Base-by-base conservation (phyloP, 129 eudicot genomes). In the Solidago caesia region DNA sequence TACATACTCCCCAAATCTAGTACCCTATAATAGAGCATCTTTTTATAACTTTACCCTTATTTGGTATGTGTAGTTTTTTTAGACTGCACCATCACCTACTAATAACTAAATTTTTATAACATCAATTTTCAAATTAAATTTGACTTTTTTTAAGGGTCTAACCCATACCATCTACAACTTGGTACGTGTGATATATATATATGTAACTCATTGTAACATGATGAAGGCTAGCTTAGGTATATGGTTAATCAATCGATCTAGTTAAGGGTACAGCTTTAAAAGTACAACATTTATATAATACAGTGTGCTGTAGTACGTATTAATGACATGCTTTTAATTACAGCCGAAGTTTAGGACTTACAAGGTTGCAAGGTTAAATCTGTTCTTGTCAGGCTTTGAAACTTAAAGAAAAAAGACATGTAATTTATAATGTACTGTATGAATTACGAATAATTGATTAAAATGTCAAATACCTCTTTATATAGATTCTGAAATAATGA, bases 1-100 rank as follows among this genome's bases (percentile, higher is more conserved):
- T 67, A 74, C 85, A 79, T 73, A 74, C 83, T 85, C 73, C 76
- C 84, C 81, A 79, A 62, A 85, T 82, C 89, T 76, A 85, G 73
- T 49, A 82, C 69, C 80, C 89, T 87, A 82, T 29, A 70, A 55
- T 62, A 79, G 47, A 53, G 68, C 77, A 77, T 70, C 87, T 71
- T 77, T 60, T 41, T 64, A 3, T 68, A 67, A 80, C 72, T 74
- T 71, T 81, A 70, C 64, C 81, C 73, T 77, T 73, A 73, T 77
- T 44, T 74, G 61, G 84, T 41, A 85, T 70, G 57, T 75, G 55
- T 67, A 82, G 77, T 67, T 60, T 66, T 76, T 76, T 69, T 69
- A 81, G 76, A 71, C 81, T 57, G 15, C 77, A 75, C 77, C 75
- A 60, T 75, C 68, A 69, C 68, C 71, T 67, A 75, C 59, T 57